Evolutionary conservation across 2,329 filamentous ascomycete species (phyloP), one percentile per base, ranked within the genome.

Genomic region (Trichoderma endophyticum): DNA sequence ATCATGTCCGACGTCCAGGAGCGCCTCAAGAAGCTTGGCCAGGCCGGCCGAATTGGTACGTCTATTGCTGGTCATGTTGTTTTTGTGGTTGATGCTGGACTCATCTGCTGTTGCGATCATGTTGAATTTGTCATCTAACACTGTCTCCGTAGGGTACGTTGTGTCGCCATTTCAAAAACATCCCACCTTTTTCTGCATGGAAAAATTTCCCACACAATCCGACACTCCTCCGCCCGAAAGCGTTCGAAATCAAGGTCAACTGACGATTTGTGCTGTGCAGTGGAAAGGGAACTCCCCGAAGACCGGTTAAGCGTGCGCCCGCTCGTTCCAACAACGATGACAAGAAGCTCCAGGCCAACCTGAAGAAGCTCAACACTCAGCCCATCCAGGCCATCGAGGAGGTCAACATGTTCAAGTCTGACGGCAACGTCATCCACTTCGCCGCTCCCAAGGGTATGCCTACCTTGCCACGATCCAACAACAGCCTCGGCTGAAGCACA

Each of bases 331-430:
- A 92, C 83, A 94, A 93, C 84, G 96, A 99, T 84, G 96, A 99
- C 92, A 98, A 98, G 93, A 99, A 99, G 91, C 93, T 99, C 76
- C 96, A 99, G 88, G 90, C 92, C 75, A 88, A 94, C 75, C 90
- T 99, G 78, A 99, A 99, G 93, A 99, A 99, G 92, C 91, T 99
- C 84, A 98, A 98, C 86, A 95, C 97, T 73, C 96, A 99, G 90
- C 96, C 96, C 81, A 98, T 99, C 86, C 95, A 97, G 88, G 94
- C 93, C 77, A 99, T 99, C 80, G 96, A 99, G 91, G 96, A 99
- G 89, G 96, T 99, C 84, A 99, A 99, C 92, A 99, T 99, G 96
- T 99, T 99, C 92, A 99, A 99, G 93, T 92, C 93, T 83, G 96
- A 99, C 83, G 96, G 96, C 85, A 99, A 99, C 85, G 96, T 99